Evolutionary conservation across 2,329 filamentous ascomycete species (phyloP).

Genomic region (Epichloe amarillans): DNA sequence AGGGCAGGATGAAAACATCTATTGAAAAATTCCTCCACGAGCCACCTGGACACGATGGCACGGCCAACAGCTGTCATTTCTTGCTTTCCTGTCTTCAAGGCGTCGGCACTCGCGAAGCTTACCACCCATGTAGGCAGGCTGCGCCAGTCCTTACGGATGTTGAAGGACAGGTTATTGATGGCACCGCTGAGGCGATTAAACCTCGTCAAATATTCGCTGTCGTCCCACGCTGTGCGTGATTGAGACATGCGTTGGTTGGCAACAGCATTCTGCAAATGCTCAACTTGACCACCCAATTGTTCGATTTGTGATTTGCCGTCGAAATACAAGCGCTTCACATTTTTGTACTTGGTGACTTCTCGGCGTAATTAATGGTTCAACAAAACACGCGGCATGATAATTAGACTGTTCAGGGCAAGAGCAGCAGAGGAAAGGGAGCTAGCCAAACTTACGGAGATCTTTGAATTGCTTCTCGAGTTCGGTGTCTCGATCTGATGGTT

Average conservation of each 20-base stretch:
- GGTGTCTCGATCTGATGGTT: slow-evolving; percentile 33
- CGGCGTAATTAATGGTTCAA: slow-evolving; percentile 6
- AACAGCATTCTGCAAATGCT: slow-evolving; percentile 92
- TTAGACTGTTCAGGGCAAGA: not conserved
- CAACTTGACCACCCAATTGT: slow-evolving; percentile 65
- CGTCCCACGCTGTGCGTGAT: slow-evolving; percentile 86
- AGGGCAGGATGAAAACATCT: slow-evolving; percentile 85
- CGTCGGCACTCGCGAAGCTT: slow-evolving; percentile 70
- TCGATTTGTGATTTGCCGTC: slow-evolving; percentile 91
- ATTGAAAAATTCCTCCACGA: slow-evolving; percentile 84
- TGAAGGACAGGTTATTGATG: slow-evolving; percentile 89
- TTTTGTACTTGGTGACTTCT: slow-evolving; percentile 87
- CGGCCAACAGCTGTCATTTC: slow-evolving; percentile 96
- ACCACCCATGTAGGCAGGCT: slow-evolving; percentile 69
- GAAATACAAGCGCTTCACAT: slow-evolving; percentile 95
- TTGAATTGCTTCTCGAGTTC: slow-evolving; percentile 44
- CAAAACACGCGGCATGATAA: not conserved
- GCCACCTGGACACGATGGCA: slow-evolving; percentile 77
- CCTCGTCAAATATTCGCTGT: slow-evolving; percentile 80
- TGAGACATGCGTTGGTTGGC: slow-evolving; percentile 91
- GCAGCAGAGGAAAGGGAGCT: not conserved
- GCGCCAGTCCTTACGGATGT: slow-evolving; percentile 90
- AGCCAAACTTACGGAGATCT: slow-evolving; percentile 34
- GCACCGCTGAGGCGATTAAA: slow-evolving; percentile 88
- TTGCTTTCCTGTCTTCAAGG: slow-evolving; percentile 75